phyloP scores from a whole-genome alignment of 352 stramenopile genomes.

The Elongisporangium prolatum region DNA sequence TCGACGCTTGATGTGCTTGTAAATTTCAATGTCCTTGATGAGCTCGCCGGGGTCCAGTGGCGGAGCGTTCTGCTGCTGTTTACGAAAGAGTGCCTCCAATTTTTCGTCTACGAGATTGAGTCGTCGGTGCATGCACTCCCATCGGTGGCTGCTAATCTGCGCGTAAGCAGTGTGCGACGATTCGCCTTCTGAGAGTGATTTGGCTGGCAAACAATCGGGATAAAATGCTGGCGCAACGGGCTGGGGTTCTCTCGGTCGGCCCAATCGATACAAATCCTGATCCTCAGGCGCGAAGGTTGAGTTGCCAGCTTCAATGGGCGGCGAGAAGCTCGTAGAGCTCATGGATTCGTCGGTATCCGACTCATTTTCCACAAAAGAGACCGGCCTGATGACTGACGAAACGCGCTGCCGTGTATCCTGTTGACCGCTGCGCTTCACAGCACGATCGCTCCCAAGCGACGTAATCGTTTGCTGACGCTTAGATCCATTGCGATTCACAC shows the following conservation, averaged over 20 bases:
- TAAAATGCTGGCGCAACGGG: background rate
- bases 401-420: background rate
- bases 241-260: background rate
- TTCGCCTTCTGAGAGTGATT: background rate
- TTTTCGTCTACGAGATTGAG: too few species aligned
- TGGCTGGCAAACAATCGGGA: background rate
- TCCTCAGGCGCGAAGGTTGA: background rate
- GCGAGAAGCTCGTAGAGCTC: background rate
- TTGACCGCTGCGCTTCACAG: background rate
- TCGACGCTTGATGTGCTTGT: too few species aligned
- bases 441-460: background rate
- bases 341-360: background rate
- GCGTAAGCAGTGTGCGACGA: background rate
- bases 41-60: too few species aligned
- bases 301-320: background rate
- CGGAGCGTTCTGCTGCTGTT: too few species aligned
- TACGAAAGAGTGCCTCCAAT: too few species aligned
- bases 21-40: too few species aligned
- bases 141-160: background rate
- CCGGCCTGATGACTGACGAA: background rate
- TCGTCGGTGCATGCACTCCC: too few species aligned
- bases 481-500: background rate
- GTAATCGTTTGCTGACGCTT: background rate
- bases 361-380: background rate
- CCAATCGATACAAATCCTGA: background rate